Conservation (phyloP, 2,329 filamentous ascomycete species). For the Tolypocladium capitatum region DNA sequence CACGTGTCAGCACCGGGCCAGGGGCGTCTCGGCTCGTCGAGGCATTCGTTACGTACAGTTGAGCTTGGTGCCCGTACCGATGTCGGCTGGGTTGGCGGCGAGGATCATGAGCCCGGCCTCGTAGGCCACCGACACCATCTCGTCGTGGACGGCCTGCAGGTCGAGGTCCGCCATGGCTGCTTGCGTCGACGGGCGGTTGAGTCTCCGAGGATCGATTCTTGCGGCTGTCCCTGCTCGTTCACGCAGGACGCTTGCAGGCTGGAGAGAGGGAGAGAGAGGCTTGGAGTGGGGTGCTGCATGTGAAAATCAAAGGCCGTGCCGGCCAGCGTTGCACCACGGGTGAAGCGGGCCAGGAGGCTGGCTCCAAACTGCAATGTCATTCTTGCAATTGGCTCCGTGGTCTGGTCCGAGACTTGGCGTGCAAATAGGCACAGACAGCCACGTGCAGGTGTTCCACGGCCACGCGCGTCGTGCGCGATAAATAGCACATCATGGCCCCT, state of each 20-base stretch:
- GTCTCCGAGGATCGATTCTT: too few species aligned
- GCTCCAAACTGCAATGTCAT: neutral
- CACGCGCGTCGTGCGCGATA: neutral
- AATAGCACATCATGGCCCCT: neutral
- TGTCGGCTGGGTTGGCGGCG: slow-evolving; percentile 43
- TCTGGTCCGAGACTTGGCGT: neutral
- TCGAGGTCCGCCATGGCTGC: slow-evolving; percentile 40
- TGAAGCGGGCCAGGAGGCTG: too few species aligned
- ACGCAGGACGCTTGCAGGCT: neutral
- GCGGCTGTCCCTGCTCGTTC: neutral
- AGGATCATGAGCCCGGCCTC: slow-evolving; percentile 54
- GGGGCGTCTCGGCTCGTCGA: neutral
- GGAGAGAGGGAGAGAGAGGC: neutral
- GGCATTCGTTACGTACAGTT: slow-evolving; percentile 43
- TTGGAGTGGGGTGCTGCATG: too few species aligned
- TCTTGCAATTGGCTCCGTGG: neutral
- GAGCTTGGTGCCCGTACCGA: slow-evolving; percentile 46
- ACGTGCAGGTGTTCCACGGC: neutral
- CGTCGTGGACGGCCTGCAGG: slow-evolving; percentile 48
- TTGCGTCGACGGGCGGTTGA: neutral
- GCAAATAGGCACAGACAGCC: neutral
- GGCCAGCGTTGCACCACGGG: too few species aligned
- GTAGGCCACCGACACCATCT: slow-evolving; percentile 44
- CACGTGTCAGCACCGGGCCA: slow-evolving; percentile 2
- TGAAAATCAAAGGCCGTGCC: too few species aligned